These are phyloP conservation scores for Russula abietina DNA, from an alignment of 768 basidiomycete genomes.

Conservation along the genomic window DNA sequence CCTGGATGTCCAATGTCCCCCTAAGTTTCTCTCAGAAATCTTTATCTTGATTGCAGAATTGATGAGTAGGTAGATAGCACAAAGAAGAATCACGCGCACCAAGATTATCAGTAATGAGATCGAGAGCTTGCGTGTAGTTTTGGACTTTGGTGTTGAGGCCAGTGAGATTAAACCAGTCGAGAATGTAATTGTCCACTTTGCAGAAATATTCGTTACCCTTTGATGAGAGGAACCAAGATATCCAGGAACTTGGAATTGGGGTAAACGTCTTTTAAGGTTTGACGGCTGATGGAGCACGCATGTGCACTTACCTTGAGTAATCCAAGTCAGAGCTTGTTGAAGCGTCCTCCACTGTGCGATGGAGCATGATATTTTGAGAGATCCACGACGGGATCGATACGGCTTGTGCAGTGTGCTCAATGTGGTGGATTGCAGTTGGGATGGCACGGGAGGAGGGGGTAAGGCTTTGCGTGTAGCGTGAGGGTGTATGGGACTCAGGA, in stretches of 20 bases:
- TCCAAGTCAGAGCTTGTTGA: constrained; percentile 93
- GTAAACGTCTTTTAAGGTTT: constrained; percentile 16
- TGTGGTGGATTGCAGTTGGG: constrained; percentile 4
- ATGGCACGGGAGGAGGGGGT: background rate
- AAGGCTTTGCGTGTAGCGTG: background rate
- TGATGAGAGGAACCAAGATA: constrained; percentile 94
- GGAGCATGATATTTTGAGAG: too few species aligned
- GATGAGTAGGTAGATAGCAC: background rate
- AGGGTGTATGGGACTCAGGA: background rate
- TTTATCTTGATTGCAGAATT: constrained; percentile 53
- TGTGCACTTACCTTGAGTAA: constrained; percentile 75
- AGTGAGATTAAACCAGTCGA: constrained; percentile 96
- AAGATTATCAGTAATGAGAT: constrained; percentile 92
- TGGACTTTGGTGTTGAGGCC: constrained; percentile 94
- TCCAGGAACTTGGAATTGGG: constrained; percentile 58
- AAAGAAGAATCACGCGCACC: constrained; percentile 50
- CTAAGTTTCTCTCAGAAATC: constrained; percentile 91
- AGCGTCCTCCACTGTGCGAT: too few species aligned
- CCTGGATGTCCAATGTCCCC: constrained; percentile 88
- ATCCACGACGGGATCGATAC: constrained; percentile 2
- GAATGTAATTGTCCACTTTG: constrained; percentile 98
- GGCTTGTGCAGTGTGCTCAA: background rate
- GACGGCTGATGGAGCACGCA: background rate
- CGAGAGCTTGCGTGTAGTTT: constrained; percentile 89
- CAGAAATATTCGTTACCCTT: constrained; percentile 99